Evolutionary conservation across 768 basidiomycete genomes (phyloP).

Genomic region (Mycena chlorophos): DNA sequence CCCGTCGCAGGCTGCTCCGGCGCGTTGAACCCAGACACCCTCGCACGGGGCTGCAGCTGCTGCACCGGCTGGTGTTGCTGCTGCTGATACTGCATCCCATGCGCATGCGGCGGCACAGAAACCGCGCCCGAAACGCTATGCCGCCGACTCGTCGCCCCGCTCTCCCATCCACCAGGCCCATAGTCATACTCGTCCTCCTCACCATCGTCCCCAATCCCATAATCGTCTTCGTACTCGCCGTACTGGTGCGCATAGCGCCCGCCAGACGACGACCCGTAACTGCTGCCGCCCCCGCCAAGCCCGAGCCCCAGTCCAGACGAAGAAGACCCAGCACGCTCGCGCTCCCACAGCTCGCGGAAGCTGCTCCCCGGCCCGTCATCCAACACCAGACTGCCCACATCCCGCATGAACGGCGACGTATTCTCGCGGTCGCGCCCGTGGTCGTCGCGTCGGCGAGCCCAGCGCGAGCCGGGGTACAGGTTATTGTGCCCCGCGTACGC

Average conservation of each 20-base stretch:
- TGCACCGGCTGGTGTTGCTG: no score
- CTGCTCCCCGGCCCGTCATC: constrained; percentile 62
- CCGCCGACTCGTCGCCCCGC: constrained; percentile 79
- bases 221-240: neutral
- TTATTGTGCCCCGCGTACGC: constrained; percentile 8
- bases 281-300: neutral
- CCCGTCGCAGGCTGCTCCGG: neutral
- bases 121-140: constrained; percentile 42
- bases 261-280: neutral
- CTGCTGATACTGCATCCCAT: no score
- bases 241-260: neutral
- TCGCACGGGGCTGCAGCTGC: neutral
- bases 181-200: neutral
- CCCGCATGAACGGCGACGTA: constrained; percentile 83
- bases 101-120: neutral
- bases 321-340: constrained; percentile 29
- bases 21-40: constrained; percentile 6
- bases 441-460: no score
- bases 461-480: constrained; percentile 29
- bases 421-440: constrained; percentile 40
- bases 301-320: neutral
- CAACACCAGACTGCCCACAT: constrained; percentile 75
- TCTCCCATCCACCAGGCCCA: no score
- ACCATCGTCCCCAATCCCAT: constrained; percentile 29
- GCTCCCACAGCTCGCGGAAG: constrained; percentile 74